These are phyloP conservation scores for Vaccinium darrowii DNA, from an alignment of 148 eudicot genomes.

Conservation along the genomic window DNA sequence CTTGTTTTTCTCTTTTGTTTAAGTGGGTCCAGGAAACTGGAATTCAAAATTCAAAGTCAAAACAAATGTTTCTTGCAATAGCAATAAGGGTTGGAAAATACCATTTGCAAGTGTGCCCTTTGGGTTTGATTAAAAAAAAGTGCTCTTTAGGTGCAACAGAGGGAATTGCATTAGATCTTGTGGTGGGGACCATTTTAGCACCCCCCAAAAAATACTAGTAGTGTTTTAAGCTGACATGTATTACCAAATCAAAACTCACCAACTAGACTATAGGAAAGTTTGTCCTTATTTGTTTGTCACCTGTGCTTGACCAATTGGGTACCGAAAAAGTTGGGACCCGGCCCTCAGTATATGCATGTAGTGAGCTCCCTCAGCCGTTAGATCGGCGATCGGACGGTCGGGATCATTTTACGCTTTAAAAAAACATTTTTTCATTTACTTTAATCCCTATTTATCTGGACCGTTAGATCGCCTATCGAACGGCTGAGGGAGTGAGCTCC, in stretches of 20 bases:
- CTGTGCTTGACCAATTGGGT: background rate
- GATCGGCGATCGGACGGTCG: no score
- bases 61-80: constrained; percentile 5
- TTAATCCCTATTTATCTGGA: no score
- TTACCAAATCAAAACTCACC: constrained; percentile 4
- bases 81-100: background rate
- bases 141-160: constrained; percentile 1
- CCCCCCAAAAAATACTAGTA: background rate
- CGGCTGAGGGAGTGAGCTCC: no score
- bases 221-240: constrained; percentile 10
- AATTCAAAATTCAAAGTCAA: constrained; percentile 12
- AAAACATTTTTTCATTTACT: no score
- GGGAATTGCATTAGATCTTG: background rate
- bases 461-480: no score
- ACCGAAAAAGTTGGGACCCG: background rate
- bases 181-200: constrained; percentile 1
- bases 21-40: background rate
- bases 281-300: background rate
- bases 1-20: background rate
- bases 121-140: background rate
- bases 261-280: background rate
- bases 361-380: no score
- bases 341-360: no score
- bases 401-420: no score
- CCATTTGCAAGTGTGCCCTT: background rate